Evolutionary conservation across 2,329 filamentous ascomycete species (phyloP).

Genomic region (Sporothrix globosa): DNA sequence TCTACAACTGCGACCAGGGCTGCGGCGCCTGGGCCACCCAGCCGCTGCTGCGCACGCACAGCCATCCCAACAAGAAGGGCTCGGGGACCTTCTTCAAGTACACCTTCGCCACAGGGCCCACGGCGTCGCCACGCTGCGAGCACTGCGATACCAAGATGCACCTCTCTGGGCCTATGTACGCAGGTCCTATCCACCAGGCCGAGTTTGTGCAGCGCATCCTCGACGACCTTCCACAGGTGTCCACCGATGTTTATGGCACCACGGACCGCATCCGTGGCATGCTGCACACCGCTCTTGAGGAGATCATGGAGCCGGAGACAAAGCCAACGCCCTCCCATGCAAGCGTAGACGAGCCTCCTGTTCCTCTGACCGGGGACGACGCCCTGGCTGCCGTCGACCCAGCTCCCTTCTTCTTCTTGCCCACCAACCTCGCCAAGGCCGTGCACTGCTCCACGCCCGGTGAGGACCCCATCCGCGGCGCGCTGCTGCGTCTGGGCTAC

Average conservation of each 20-base stretch:
- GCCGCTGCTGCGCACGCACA: slow-evolving; percentile 70
- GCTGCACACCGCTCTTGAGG: slow-evolving; percentile 85
- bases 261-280: slow-evolving; percentile 83
- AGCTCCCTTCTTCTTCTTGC: slow-evolving; percentile 84
- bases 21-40: slow-evolving; percentile 93
- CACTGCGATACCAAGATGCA: slow-evolving; percentile 89
- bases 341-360: slow-evolving; percentile 3
- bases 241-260: slow-evolving; percentile 75
- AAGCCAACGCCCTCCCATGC: slow-evolving; percentile 40
- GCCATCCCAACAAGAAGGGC: slow-evolving; percentile 70
- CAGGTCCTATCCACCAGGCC: slow-evolving; percentile 80
- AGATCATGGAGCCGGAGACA: slow-evolving; percentile 64
- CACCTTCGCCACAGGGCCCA: slow-evolving; percentile 71
- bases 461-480: slow-evolving; percentile 79
- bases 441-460: slow-evolving; percentile 79
- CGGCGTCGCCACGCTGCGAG: slow-evolving; percentile 67
- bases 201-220: slow-evolving; percentile 82
- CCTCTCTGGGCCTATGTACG: slow-evolving; percentile 92
- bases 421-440: slow-evolving; percentile 72
- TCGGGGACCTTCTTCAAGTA: slow-evolving; percentile 76
- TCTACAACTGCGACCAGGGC: slow-evolving; percentile 87
- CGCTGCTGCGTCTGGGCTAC: slow-evolving; percentile 79
- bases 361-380: slow-evolving; percentile 32
- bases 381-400: slow-evolving; percentile 65
- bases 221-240: slow-evolving; percentile 67